phyloP scores from a whole-genome alignment of 768 basidiomycete genomes.

The Psilocybe azurescens region DNA sequence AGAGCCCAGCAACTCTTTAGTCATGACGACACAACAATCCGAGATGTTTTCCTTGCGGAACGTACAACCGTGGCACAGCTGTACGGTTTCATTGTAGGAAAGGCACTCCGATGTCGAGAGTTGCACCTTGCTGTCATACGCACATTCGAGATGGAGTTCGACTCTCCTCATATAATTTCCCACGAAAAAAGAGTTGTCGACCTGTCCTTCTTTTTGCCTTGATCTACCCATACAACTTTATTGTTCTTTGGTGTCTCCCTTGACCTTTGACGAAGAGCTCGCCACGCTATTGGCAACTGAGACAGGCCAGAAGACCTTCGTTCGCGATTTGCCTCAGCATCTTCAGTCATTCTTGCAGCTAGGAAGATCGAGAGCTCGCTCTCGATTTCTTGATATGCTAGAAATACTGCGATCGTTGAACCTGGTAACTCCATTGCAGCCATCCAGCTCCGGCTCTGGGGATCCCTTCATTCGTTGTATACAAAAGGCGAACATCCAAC shows the following conservation, averaged over 20 bases:
- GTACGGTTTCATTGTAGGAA: constrained; percentile 78
- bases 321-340: constrained; percentile 57
- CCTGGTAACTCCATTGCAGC: constrained; percentile 63
- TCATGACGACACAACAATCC: constrained; percentile 57
- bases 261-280: constrained; percentile 63
- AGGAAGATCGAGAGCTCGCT: constrained; percentile 60
- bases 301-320: constrained; percentile 49
- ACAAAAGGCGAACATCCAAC: constrained; percentile 46
- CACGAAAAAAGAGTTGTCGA: constrained; percentile 60
- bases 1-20: constrained; percentile 58
- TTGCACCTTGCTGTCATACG: constrained; percentile 62
- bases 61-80: constrained; percentile 71
- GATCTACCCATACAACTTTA: constrained; percentile 72
- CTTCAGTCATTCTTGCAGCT: constrained; percentile 61
- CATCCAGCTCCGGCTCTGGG: constrained; percentile 44
- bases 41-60: constrained; percentile 71
- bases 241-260: constrained; percentile 64
- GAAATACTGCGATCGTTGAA: constrained; percentile 61
- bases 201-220: constrained; percentile 61
- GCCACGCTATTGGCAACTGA: constrained; percentile 52
- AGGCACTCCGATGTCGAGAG: constrained; percentile 64
- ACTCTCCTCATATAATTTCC: constrained; percentile 55
- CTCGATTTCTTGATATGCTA: constrained; percentile 66
- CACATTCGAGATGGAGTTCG: constrained; percentile 44
- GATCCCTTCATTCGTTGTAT: constrained; percentile 52